Evolutionary conservation across 345 rosid species (phyloP).

Genomic region (Citrus medica): DNA sequence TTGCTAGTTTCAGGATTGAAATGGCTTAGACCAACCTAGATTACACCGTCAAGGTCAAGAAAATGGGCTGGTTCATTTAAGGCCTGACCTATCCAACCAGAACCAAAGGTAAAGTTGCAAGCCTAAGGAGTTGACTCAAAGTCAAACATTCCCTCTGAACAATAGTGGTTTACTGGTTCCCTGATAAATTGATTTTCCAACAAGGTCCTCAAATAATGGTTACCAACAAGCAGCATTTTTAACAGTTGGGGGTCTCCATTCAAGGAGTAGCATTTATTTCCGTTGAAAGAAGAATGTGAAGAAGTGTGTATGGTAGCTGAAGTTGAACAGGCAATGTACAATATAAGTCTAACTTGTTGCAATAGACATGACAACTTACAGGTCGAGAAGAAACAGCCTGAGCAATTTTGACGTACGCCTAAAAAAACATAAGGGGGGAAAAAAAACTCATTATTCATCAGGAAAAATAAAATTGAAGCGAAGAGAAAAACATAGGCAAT

Average conservation of each 20-base stretch:
- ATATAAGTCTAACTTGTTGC: background rate
- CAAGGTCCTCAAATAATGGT: background rate
- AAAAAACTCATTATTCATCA: background rate
- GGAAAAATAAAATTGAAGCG: background rate
- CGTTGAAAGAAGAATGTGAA: background rate
- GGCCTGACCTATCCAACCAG: background rate
- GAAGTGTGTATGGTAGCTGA: background rate
- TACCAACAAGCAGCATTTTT: background rate
- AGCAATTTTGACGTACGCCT: constrained; percentile 91
- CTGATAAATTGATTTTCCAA: background rate
- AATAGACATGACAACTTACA: constrained; percentile 42
- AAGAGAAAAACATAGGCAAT: background rate
- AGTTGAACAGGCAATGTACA: background rate
- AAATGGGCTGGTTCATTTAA: background rate
- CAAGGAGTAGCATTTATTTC: background rate
- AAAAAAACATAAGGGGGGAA: constrained; percentile 9
- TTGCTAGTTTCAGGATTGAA: background rate
- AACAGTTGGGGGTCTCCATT: too few species aligned
- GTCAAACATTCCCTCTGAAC: background rate
- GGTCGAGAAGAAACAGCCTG: constrained; percentile 95
- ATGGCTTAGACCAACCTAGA: background rate
- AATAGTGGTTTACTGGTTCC: background rate
- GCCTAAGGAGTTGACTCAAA: background rate
- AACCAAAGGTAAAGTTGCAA: background rate
- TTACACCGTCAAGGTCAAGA: background rate